Evolutionary conservation across 108 stramenopile genomes (phyloP), one percentile per base, ranked within the genome.

Genomic region (Nitzschia putrida): DNA sequence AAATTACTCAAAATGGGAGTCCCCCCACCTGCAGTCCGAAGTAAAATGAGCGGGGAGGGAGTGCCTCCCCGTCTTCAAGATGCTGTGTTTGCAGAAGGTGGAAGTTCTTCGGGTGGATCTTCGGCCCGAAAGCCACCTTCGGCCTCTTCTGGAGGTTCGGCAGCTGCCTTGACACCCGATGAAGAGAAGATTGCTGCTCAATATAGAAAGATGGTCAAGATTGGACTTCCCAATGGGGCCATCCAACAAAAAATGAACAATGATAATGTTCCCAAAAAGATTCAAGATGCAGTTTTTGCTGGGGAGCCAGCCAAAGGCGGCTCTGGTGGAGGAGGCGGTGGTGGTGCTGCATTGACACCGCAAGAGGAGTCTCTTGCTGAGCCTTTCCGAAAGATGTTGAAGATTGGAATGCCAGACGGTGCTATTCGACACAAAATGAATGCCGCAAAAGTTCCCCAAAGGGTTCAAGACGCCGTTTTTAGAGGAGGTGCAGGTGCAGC

Each of bases 1-100:
- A 78, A 72, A 63, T 68, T 72, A 65, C 53, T 67, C 21, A 67
- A 61, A 45, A 72, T 78, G 71, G 77, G 77, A 6, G 26, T 78
- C 7, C 77, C 77, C 26, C 39, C 23, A 42, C 64, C 41, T 11
- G 77, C 70, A 14, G 53, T 78, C 42, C 26, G 51, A 16, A 25
- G 38, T 26, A 72, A 72, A 37, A 72, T 72, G 71, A 57, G 20
- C 9, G 53, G 39, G 8, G 71, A 72, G 20, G 71, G 71, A 11
- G 45, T 72, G 55, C 37, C 71, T 23, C 51, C 43, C 9, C 43
- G 45, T 20, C 20, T 72, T 24, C n/a, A 43, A 18, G 71, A 72
- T 13, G 61, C 65, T 18, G 71, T 72, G 8, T 38, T 71, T 10
- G 39, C 58, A 25, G 68, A 47, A 0, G 74, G 64, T 11, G 66